Conservation (phyloP, 495 filamentous ascomycete species). For the Penicillium paxilli region DNA sequence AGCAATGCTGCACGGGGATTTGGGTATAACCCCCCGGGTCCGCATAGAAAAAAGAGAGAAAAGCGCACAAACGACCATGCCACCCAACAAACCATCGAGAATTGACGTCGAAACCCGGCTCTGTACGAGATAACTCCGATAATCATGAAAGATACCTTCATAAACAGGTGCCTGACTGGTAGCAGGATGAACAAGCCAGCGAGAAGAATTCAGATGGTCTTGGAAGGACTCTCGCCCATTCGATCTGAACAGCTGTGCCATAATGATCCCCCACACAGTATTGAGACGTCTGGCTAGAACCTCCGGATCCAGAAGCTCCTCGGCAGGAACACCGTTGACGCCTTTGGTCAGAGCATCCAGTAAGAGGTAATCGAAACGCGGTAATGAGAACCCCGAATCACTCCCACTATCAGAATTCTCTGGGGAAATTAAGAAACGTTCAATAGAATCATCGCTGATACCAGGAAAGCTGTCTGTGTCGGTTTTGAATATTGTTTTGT, state of each 20-base stretch:
- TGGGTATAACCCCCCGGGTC: conserved; percentile 27
- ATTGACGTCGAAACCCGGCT: conserved; percentile 28
- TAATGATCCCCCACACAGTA: neutral
- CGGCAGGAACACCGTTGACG: neutral
- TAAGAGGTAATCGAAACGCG: too few species aligned
- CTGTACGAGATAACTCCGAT: conserved; percentile 22
- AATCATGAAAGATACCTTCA: conserved; percentile 1
- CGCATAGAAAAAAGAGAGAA: conserved; percentile 23
- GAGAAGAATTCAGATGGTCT: neutral
- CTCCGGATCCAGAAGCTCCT: neutral
- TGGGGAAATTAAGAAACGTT: neutral
- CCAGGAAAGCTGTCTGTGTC: too few species aligned
- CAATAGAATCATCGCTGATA: too few species aligned
- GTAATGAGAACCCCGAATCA: too few species aligned
- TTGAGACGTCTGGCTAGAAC: neutral
- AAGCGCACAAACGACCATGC: conserved; percentile 17
- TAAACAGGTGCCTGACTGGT: conserved; percentile 1
- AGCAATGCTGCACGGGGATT: conserved; percentile 30
- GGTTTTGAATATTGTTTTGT: too few species aligned
- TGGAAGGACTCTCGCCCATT: neutral
- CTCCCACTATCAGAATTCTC: neutral
- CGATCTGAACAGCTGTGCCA: neutral
- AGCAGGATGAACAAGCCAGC: neutral
- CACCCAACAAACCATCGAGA: conserved; percentile 29
- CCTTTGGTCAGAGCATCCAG: neutral